These are phyloP conservation scores for Somion occarium DNA, from an alignment of 1,284 basidiomycete species.

Conservation along the genomic window DNA sequence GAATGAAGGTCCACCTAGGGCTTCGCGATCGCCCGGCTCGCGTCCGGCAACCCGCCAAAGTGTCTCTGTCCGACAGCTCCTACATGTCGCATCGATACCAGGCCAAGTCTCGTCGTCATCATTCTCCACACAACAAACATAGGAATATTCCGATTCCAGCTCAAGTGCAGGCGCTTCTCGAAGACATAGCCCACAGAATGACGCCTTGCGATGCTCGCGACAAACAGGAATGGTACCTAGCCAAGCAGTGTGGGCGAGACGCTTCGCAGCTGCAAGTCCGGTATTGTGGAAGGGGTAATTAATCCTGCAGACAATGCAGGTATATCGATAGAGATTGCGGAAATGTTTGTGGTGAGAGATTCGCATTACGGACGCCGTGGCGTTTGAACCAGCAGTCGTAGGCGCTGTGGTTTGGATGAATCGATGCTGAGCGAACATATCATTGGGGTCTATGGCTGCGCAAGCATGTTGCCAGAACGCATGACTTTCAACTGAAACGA, in stretches of 20 bases:
- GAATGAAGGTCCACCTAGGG: constrained; percentile 46
- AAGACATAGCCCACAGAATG: constrained; percentile 65
- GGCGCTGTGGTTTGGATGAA: constrained; percentile 19
- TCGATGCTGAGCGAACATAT: constrained; percentile 31
- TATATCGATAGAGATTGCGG: constrained; percentile 34
- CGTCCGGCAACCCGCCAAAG: constrained; percentile 50
- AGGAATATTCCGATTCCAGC: constrained; percentile 33
- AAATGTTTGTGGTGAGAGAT: constrained; percentile 39
- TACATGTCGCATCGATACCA: constrained; percentile 59
- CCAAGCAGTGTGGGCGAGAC: constrained; percentile 33
- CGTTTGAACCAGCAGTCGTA: constrained; percentile 24
- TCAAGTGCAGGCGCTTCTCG: constrained; percentile 49
- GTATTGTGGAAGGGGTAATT: constrained; percentile 47
- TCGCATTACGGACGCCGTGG: constrained; percentile 23
- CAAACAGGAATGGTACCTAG: constrained; percentile 51
- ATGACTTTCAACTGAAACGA: constrained; percentile 52
- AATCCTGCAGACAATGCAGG: constrained; percentile 66
- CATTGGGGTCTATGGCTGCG: constrained; percentile 48
- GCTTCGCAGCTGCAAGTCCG: constrained; percentile 49
- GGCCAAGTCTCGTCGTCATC: constrained; percentile 69
- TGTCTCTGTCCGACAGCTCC: constrained; percentile 54
- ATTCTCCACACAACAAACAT: constrained; percentile 56
- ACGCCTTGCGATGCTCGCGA: constrained; percentile 52
- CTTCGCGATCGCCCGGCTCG: constrained; percentile 49
- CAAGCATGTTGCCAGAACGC: constrained; percentile 56